Evolutionary conservation across 768 basidiomycete genomes (phyloP).

Genomic region (Trametes elegans): DNA sequence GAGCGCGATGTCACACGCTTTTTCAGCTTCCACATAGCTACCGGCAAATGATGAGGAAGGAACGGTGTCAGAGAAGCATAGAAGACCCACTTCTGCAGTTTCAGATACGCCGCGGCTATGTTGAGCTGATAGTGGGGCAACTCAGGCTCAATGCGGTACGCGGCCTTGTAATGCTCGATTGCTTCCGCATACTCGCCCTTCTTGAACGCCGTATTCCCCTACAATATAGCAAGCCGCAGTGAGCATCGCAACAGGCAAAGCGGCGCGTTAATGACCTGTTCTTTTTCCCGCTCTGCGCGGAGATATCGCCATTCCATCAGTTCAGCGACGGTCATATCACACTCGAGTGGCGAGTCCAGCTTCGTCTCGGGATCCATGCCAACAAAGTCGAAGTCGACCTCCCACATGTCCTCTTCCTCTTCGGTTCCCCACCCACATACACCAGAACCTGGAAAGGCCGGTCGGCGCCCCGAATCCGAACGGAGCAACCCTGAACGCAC

Average conservation of each 20-base stretch:
- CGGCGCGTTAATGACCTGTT: constrained; percentile 43
- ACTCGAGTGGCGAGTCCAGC: constrained; percentile 26
- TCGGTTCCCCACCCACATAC: constrained; percentile 72
- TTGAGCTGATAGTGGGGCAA: constrained; percentile 76
- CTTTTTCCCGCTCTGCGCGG: constrained; percentile 69
- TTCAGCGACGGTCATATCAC: constrained; percentile 68
- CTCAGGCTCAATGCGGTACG: constrained; percentile 66
- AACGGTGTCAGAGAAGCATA: not conserved
- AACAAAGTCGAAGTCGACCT: constrained; percentile 65
- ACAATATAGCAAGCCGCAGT: not conserved
- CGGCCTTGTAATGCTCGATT: constrained; percentile 55
- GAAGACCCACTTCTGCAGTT: constrained; percentile 57
- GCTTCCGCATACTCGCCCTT: constrained; percentile 56
- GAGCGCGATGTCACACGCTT: constrained; percentile 64
- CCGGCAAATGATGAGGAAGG: not conserved
- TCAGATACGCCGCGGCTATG: constrained; percentile 71
- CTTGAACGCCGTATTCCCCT: constrained; percentile 73
- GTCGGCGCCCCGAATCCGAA: not conserved
- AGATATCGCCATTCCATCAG: constrained; percentile 75
- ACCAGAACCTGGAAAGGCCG: constrained; percentile 42
- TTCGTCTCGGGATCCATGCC: constrained; percentile 44
- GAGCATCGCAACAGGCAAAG: not conserved
- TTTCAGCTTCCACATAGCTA: constrained; percentile 73
- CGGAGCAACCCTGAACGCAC: constrained; percentile 27
- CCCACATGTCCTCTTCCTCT: constrained; percentile 79